Evolutionary conservation across 768 basidiomycete genomes (phyloP).

Genomic region (Kwoniella dendrophila): DNA sequence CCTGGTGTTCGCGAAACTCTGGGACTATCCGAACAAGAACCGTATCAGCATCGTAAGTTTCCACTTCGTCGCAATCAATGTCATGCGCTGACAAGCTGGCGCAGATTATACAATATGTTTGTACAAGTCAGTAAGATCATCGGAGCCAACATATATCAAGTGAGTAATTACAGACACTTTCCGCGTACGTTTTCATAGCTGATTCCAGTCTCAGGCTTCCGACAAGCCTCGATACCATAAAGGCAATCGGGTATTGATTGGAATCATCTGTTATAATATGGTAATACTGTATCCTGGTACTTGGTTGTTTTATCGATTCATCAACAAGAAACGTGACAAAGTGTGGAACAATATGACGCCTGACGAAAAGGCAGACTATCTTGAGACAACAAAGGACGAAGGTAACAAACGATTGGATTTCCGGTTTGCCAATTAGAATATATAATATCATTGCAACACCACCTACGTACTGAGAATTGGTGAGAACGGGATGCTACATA

Average conservation of each 20-base stretch:
- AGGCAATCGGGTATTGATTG: conserved; percentile 1
- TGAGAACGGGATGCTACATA: no score
- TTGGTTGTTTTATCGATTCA: conserved; percentile 41
- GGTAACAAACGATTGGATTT: conserved; percentile 37
- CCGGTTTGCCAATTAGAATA: no score
- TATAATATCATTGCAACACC: no score
- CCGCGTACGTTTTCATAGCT: no score
- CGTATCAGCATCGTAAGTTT: conserved; percentile 45
- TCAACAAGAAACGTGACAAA: conserved; percentile 38
- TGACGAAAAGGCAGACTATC: conserved; percentile 47
- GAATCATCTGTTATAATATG: background rate
- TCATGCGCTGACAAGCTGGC: no score
- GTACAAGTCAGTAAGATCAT: conserved; percentile 50
- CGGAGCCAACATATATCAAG: conserved; percentile 34
- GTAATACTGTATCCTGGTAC: conserved; percentile 44
- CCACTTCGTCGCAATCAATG: no score
- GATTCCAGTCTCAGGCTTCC: no score
- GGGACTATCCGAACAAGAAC: conserved; percentile 51
- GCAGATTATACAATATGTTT: conserved; percentile 48
- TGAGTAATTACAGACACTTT: no score
- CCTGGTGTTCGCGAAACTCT: conserved; percentile 48
- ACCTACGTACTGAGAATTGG: no score
- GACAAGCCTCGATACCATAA: background rate
- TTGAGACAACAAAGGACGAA: conserved; percentile 50
- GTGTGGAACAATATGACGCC: conserved; percentile 46